These are phyloP conservation scores for Boletus rubropictus DNA, from an alignment of 768 basidiomycete genomes.

Conservation along the genomic window DNA sequence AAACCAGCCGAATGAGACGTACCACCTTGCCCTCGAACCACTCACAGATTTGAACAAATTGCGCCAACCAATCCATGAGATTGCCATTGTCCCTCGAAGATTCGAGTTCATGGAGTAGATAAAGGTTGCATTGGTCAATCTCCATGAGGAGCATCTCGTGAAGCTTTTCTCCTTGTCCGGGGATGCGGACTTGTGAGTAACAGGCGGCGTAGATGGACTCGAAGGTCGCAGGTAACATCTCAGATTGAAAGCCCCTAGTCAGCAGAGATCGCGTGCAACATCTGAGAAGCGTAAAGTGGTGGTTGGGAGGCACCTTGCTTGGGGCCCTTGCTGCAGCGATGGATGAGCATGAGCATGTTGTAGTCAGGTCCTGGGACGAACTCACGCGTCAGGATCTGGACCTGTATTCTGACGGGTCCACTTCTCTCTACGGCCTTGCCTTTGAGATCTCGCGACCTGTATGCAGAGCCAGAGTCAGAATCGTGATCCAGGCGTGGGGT, in stretches of 20 bases:
- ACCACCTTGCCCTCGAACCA: conserved; percentile 68
- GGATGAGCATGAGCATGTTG: conserved; percentile 1
- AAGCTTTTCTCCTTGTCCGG: conserved; percentile 50
- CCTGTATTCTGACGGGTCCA: conserved; percentile 42
- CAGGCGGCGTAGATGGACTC: conserved; percentile 56
- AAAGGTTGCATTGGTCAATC: conserved; percentile 48
- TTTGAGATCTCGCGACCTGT: conserved; percentile 41
- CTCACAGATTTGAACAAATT: conserved; percentile 50
- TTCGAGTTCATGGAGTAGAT: conserved; percentile 38
- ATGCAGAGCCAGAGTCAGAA: conserved; percentile 64
- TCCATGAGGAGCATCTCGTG: conserved; percentile 55
- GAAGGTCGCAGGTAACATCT: conserved; percentile 42
- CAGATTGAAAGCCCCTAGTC: conserved; percentile 28
- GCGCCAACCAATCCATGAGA: conserved; percentile 50
- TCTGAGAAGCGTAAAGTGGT: conserved; percentile 30
- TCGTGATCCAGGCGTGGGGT: conserved; percentile 59
- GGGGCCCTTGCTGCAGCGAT: conserved; percentile 8
- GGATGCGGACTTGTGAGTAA: conserved; percentile 47
- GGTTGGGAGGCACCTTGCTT: conserved; percentile 4
- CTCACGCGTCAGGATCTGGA: conserved; percentile 42
- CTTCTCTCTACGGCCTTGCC: conserved; percentile 21
- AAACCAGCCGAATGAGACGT: conserved; percentile 24
- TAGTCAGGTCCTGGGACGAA: too few relatives aligned
- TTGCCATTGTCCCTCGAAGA: not conserved
- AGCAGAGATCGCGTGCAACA: conserved; percentile 39